Evolutionary conservation across 768 basidiomycete genomes (phyloP).

Genomic region (Serendipita vermifera): DNA sequence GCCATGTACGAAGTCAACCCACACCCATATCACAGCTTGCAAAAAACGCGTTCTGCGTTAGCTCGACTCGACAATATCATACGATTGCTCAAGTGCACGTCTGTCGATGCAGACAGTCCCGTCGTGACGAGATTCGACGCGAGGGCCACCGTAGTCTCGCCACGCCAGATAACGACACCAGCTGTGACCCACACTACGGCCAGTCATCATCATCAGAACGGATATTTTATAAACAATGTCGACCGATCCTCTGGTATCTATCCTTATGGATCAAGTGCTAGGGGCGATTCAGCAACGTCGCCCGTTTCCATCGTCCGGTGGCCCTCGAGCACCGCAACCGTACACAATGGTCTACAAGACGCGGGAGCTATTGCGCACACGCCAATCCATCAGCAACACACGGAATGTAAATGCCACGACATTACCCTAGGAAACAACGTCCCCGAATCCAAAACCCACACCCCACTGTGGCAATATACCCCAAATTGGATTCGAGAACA

Average conservation of each 20-base stretch:
- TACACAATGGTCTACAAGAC: too few species aligned
- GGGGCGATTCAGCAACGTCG: too few species aligned
- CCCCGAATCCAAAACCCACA: background rate
- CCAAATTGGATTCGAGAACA: slow-evolving; percentile 53
- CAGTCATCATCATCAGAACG: too few species aligned
- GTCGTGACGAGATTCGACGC: slow-evolving; percentile 40
- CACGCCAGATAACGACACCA: too few species aligned
- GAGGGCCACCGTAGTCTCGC: slow-evolving; percentile 38
- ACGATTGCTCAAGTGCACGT: slow-evolving; percentile 39
- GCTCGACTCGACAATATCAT: slow-evolving; percentile 53
- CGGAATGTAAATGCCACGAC: background rate
- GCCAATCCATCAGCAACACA: too few species aligned
- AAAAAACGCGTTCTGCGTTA: slow-evolving; percentile 42
- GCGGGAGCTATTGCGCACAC: too few species aligned
- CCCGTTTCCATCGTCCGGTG: too few species aligned
- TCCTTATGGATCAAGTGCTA: too few species aligned
- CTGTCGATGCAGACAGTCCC: slow-evolving; percentile 43
- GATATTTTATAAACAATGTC: too few species aligned
- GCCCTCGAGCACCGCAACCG: too few species aligned
- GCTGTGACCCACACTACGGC: too few species aligned
- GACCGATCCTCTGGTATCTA: too few species aligned
- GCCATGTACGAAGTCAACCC: slow-evolving; percentile 67
- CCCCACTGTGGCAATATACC: slow-evolving; percentile 36
- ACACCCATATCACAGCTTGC: slow-evolving; percentile 49
- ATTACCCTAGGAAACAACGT: background rate